Conservation (phyloP, 192 early-diverging fungal genomes). For the Dissophora ornata region DNA sequence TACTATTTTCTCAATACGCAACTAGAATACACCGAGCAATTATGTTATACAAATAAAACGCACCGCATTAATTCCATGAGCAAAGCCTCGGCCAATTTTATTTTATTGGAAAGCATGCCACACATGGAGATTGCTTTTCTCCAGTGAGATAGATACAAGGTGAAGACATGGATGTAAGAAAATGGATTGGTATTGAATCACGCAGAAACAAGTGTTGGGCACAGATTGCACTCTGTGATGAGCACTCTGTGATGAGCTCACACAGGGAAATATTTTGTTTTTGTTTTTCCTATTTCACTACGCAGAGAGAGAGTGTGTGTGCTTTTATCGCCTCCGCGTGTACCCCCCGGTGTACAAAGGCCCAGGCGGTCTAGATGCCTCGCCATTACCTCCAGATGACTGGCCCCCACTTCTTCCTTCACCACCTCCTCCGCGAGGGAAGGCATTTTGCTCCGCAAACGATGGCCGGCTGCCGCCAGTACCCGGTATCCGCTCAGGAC, state of each 20-base stretch:
- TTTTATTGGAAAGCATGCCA: too few relatives aligned
- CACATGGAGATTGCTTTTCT: too few relatives aligned
- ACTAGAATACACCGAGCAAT: too few relatives aligned
- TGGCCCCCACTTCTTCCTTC: background rate
- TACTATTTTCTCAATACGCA: background rate
- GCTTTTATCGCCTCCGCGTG: slow-evolving; percentile 5
- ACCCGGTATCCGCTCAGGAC: slow-evolving; percentile 11
- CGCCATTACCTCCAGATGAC: slow-evolving; percentile 2
- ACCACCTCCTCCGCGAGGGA: slow-evolving; percentile 9
- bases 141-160: too few relatives aligned
- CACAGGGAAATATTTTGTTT: too few relatives aligned
- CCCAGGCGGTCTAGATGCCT: background rate
- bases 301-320: background rate
- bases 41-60: background rate
- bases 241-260: too few relatives aligned
- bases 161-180: too few relatives aligned
- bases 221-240: too few relatives aligned
- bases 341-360: slow-evolving; percentile 51
- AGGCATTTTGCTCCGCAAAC: slow-evolving; percentile 44
- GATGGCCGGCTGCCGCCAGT: slow-evolving; percentile 4
- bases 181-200: too few relatives aligned
- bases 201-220: too few relatives aligned
- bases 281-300: background rate
- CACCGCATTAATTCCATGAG: too few relatives aligned
- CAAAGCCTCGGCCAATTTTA: too few relatives aligned